These are phyloP conservation scores for Pleurozium schreberi DNA, from an alignment of 225 moss, liverwort and hornwort species.

Conservation along the genomic window DNA sequence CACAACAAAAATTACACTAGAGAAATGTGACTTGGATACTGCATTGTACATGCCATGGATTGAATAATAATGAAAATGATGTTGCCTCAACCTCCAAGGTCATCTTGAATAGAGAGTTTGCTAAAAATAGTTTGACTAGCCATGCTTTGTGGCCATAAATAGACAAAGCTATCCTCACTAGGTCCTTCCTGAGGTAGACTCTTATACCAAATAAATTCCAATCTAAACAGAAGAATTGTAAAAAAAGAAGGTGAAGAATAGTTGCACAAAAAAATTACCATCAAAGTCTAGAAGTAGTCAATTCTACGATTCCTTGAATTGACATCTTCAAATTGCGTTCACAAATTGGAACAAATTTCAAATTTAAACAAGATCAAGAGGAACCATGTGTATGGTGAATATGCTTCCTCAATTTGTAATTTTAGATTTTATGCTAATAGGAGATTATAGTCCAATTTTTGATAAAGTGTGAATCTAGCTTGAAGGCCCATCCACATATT, in stretches of 20 bases:
- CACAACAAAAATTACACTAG: background rate
- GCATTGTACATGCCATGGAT: accelerated
- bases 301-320: background rate
- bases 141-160: background rate
- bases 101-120: background rate
- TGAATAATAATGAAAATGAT: background rate
- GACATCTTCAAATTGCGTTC: too few species aligned
- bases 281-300: background rate
- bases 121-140: background rate
- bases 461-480: background rate
- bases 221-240: background rate
- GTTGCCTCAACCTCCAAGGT: too few species aligned
- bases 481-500: background rate
- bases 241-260: background rate
- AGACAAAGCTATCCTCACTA: accelerated
- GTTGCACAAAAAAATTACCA: background rate
- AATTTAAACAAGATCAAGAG: background rate
- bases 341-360: background rate
- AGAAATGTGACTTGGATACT: accelerated
- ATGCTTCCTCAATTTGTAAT: background rate
- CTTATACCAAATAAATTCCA: accelerated
- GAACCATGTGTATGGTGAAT: background rate
- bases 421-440: accelerated
- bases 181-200: accelerated
- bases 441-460: background rate